Base-by-base conservation (phyloP, 2,329 filamentous ascomycete species). In the Aspergillus spinulosporus region DNA sequence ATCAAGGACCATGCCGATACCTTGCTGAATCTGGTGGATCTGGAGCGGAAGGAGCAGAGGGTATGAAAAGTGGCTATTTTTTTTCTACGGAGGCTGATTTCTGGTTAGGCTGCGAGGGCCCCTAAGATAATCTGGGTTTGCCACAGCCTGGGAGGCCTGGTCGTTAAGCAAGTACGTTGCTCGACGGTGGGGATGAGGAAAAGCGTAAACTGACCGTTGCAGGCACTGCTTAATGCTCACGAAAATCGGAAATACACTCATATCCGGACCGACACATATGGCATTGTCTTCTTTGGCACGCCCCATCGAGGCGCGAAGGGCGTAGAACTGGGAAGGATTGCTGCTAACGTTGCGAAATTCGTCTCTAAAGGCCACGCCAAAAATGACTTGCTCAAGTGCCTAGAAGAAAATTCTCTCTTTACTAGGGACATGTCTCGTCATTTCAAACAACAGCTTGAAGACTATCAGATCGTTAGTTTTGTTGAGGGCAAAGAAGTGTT, bases 1-100 rank as follows among this genome's bases (percentile, higher is more conserved):
- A 67, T 72, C 49, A 69, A 69, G 14, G 70, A 72, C 31, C 70
- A 72, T 62, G 69, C 70, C 2, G 71, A 72, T 58, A 71, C 67
- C 0, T 40, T 72, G 39, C 42, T 73, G 59, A 71, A 71, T 42
- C 34, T 71, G 39, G 39, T 71, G 12, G 68, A 71, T 51, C 60
- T 71, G 61, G 68, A 71, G 58, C 63, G 68, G 5, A 60, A 58
- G 31, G 66, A 65, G 2, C 62, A 66, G n/a, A 49, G 66, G 50
- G 68, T 68, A 57, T 12, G 49, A 15, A 4, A 1, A 4, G 36
- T 5, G 21, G 9, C 8, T 6, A 1, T 15, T 21, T 21, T 21
- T 21, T 21, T 2, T n/a, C 5, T 26, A 5, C 26, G 51, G 5
- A 29, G 5, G 56, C 54, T 21, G 8, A 59, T 58, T 31, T 15